phyloP scores from a whole-genome alignment of 2,329 filamentous ascomycete species.

The Penicillium sp. region DNA sequence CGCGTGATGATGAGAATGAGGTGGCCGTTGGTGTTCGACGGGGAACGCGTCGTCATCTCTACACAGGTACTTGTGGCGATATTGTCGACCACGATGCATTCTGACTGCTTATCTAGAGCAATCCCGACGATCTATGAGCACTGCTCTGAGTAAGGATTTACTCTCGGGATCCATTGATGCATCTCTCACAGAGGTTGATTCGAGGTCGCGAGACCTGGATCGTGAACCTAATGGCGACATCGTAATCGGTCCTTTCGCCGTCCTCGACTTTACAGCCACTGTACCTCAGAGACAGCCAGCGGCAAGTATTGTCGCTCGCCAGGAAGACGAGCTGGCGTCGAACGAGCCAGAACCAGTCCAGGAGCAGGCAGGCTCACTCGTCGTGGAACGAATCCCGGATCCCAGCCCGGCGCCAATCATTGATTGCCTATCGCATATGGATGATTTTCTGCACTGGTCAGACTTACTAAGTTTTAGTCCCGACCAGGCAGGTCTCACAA shows the following conservation, averaged over 20 bases:
- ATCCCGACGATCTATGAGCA: conserved; percentile 33
- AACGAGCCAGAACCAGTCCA: neutral
- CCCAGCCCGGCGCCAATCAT: conserved; percentile 14
- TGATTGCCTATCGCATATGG: conserved; percentile 24
- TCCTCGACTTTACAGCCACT: conserved; percentile 24
- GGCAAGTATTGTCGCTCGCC: neutral
- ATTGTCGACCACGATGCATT: neutral
- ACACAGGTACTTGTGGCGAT: conserved; percentile 23
- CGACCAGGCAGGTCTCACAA: conserved; percentile 18
- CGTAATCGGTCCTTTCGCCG: conserved; percentile 31
- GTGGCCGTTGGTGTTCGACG: conserved; percentile 9
- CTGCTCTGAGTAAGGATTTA: conserved; percentile 24
- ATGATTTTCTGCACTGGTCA: conserved; percentile 35
- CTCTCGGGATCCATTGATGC: conserved; percentile 32
- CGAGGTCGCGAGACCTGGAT: conserved; percentile 23
- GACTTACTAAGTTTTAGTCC: conserved; percentile 31
- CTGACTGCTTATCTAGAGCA: conserved; percentile 21
- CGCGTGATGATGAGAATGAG: conserved; percentile 17
- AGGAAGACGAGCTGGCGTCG: neutral
- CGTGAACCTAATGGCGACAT: conserved; percentile 17
- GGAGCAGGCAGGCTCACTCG: neutral
- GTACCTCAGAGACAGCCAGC: neutral
- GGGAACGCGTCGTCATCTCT: conserved; percentile 31
- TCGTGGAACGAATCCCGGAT: conserved; percentile 7
- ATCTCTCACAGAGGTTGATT: conserved; percentile 33